These are phyloP conservation scores for Neurospora sp. DNA, from an alignment of 495 filamentous ascomycete species.

Conservation along the genomic window DNA sequence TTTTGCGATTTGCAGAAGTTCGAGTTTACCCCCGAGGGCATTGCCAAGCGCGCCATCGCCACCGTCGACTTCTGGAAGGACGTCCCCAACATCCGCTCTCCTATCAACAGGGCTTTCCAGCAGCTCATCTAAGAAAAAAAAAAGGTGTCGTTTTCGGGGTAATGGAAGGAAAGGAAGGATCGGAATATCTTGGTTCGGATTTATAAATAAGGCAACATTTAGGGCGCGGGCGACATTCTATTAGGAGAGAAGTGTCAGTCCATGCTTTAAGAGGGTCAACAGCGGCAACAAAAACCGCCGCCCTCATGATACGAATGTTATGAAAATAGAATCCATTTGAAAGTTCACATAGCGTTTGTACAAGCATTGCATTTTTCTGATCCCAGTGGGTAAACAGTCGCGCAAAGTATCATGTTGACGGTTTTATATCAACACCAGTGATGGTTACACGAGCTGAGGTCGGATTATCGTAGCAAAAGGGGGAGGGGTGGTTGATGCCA, in stretches of 20 bases:
- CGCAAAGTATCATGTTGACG: neutral
- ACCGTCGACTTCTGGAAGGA: slow-evolving; percentile 98
- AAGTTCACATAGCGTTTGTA: neutral
- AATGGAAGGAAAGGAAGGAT: neutral
- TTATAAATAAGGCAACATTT: neutral
- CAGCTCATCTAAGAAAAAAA: slow-evolving; percentile 58
- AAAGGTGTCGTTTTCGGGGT: neutral
- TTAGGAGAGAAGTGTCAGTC: neutral
- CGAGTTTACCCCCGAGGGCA: slow-evolving; percentile 94
- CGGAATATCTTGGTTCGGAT: neutral
- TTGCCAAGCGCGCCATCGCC: slow-evolving; percentile 83
- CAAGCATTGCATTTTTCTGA: neutral
- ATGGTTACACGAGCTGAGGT: neutral
- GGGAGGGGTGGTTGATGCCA: neutral
- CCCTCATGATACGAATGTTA: neutral
- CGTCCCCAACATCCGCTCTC: slow-evolving; percentile 75
- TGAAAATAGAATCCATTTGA: neutral
- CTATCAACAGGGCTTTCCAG: slow-evolving; percentile 87
- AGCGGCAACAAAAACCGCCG: neutral
- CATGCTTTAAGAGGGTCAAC: neutral
- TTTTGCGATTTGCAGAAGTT: slow-evolving; percentile 60
- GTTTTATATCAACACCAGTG: neutral
- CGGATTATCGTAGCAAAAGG: neutral
- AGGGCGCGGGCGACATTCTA: neutral
- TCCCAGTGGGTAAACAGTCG: neutral